Conservation (phyloP, 768 basidiomycete species). For the Agaricus bisporus region DNA sequence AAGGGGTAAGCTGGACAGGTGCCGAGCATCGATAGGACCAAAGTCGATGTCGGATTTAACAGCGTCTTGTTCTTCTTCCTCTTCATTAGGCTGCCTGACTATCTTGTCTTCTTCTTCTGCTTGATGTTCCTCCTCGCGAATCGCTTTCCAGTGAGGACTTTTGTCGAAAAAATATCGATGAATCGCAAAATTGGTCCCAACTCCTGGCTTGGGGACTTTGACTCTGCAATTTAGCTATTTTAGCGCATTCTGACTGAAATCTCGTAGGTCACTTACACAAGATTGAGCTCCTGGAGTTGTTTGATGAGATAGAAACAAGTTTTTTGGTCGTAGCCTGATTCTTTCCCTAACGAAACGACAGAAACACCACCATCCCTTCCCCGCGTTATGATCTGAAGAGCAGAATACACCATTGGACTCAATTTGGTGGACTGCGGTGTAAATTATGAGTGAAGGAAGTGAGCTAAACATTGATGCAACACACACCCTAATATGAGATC, state of each 20-base stretch:
- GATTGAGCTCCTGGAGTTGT: slow-evolving; percentile 64
- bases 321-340: slow-evolving; percentile 83
- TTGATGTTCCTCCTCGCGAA: slow-evolving; percentile 61
- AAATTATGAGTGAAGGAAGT: neutral
- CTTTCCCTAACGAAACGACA: slow-evolving; percentile 69
- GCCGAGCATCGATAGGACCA: slow-evolving; percentile 70
- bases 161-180: slow-evolving; percentile 82
- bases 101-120: slow-evolving; percentile 30
- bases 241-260: neutral
- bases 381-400: slow-evolving; percentile 79
- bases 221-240: slow-evolving; percentile 33
- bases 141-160: slow-evolving; percentile 69
- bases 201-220: slow-evolving; percentile 72
- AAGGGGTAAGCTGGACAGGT: slow-evolving; percentile 69
- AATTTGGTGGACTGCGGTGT: slow-evolving; percentile 62
- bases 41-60: slow-evolving; percentile 39
- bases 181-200: slow-evolving; percentile 72
- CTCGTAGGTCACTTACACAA: slow-evolving; percentile 47
- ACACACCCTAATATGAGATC: slow-evolving; percentile 76
- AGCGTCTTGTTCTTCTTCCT: slow-evolving; percentile 30
- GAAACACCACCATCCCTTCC: slow-evolving; percentile 74
- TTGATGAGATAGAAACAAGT: slow-evolving; percentile 84
- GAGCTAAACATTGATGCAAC: neutral
- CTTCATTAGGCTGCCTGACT: slow-evolving; percentile 21
- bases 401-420: slow-evolving; percentile 80